Evolutionary conservation across 148 eudicot species (phyloP).

Genomic region (Hydrangea macrophylla): DNA sequence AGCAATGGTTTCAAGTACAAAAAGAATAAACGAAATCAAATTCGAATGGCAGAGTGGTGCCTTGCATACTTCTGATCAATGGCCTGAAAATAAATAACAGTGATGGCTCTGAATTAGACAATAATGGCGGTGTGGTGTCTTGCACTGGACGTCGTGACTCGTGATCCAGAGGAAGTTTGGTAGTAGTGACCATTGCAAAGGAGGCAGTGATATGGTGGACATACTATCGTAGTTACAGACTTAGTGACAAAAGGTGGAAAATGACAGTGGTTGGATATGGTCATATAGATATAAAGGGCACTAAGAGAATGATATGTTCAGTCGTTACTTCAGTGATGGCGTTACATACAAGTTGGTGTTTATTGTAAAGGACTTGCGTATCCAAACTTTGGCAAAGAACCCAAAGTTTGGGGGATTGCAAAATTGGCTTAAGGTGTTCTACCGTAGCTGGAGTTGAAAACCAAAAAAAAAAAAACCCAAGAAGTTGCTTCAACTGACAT

Average conservation of each 20-base stretch:
- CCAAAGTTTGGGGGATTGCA: too few relatives aligned
- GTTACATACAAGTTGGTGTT: neutral
- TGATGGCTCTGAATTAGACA: neutral
- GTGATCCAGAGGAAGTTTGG: neutral
- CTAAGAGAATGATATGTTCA: neutral
- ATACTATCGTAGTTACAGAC: too few relatives aligned
- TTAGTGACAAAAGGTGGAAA: too few relatives aligned
- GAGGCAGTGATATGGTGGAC: constrained; percentile 7
- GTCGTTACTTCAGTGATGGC: neutral
- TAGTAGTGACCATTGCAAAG: neutral
- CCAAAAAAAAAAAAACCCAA: neutral
- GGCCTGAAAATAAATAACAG: neutral
- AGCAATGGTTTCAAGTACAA: neutral
- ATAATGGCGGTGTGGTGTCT: neutral
- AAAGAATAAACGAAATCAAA: neutral
- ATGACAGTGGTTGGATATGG: too few relatives aligned
- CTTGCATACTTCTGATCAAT: too few relatives aligned
- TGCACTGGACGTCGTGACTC: neutral
- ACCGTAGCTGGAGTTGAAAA: neutral
- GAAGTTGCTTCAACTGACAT: neutral
- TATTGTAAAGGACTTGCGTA: neutral
- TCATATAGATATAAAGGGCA: neutral
- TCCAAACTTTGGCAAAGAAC: too few relatives aligned
- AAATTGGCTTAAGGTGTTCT: neutral
- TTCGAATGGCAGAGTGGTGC: too few relatives aligned